A percentile compares a stretch with the other conserved stretches of the same genome.
Evolutionary conservation across 140 eudicot genomes (phyloP).

Genomic region (Stevia rebaudiana): DNA sequence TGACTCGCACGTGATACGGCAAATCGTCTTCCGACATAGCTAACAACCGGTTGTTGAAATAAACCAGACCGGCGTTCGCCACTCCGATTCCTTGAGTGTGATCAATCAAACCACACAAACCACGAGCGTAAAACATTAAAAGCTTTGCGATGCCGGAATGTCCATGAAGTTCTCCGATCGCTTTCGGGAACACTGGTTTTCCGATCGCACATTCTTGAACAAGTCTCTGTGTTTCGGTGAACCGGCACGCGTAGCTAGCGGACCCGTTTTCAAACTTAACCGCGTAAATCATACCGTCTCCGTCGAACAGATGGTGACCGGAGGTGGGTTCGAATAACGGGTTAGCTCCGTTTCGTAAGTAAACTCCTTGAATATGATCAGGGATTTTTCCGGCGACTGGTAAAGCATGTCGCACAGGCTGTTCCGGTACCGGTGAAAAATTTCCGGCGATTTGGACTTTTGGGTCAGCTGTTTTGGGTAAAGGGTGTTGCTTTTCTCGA

Average conservation of each 20-base stretch:
- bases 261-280: conserved; percentile 49
- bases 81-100: conserved; percentile 62
- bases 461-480: conserved; percentile 74
- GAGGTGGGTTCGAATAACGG: conserved; percentile 66
- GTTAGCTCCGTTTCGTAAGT: conserved; percentile 79
- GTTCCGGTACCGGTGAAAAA: conserved; percentile 78
- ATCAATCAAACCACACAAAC: conserved; percentile 48
- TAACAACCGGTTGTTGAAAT: conserved; percentile 55
- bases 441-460: conserved; percentile 72
- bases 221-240: conserved; percentile 61
- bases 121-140: conserved; percentile 59
- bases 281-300: conserved; percentile 86
- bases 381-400: conserved; percentile 63
- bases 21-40: conserved; percentile 92
- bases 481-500: conserved; percentile 39
- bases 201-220: conserved; percentile 61
- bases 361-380: conserved; percentile 56
- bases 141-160: conserved; percentile 76
- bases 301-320: conserved; percentile 89
- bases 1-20: conserved; percentile 69
- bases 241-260: conserved; percentile 69
- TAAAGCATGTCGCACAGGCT: conserved; percentile 43
- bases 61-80: conserved; percentile 87
- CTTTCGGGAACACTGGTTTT: conserved; percentile 71
- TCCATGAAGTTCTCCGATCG: conserved; percentile 83